Evolutionary conservation across 1,284 basidiomycete genomes (phyloP).

Genomic region (Melampsora americana): DNA sequence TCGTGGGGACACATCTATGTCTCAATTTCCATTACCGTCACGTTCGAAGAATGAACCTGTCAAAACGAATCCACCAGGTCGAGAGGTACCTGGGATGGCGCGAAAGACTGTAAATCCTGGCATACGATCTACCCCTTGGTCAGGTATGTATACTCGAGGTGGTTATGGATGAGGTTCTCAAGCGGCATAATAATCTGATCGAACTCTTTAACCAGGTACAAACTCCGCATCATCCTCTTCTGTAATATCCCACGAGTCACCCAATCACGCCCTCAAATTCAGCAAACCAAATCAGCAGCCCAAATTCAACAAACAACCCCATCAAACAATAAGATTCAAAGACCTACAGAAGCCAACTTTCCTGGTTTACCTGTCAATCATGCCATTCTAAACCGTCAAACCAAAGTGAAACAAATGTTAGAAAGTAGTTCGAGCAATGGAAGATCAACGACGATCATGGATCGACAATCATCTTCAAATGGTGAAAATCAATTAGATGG

Average conservation of each 20-base stretch:
- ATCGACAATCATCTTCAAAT: neutral
- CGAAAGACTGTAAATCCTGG: neutral
- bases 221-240: neutral
- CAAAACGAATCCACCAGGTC: neutral
- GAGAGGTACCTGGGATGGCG: neutral
- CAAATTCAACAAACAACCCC: too few relatives aligned
- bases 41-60: neutral
- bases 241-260: neutral
- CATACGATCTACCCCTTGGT: neutral
- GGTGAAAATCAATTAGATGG: neutral
- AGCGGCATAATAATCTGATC: neutral
- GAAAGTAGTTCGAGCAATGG: neutral
- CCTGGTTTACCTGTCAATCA: neutral
- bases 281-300: neutral
- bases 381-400: neutral
- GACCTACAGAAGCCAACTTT: constrained; percentile 1
- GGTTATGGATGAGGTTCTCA: too few relatives aligned
- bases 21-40: neutral
- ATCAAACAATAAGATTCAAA: neutral
- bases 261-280: neutral
- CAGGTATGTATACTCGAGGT: neutral
- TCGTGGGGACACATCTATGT: neutral
- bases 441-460: neutral
- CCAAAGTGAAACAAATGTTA: neutral
- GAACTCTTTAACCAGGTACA: neutral